Evolutionary conservation across 495 filamentous ascomycete genomes (phyloP).

Genomic region (Aspergillus nidulans): DNA sequence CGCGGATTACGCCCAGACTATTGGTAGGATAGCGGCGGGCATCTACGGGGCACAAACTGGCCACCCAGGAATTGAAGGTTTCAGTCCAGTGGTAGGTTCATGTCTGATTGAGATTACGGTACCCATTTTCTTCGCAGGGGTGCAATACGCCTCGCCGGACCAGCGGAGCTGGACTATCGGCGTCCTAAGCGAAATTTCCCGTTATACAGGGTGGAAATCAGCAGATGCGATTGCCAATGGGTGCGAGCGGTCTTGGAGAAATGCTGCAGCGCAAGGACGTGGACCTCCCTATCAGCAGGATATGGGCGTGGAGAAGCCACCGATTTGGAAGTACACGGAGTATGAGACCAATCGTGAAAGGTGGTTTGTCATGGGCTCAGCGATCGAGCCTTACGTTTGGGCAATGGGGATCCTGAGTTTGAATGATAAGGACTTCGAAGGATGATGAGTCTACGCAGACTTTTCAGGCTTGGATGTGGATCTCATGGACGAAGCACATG

Average conservation of each 20-base stretch:
- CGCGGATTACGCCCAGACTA: conserved; percentile 60
- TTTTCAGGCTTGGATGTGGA: too few species aligned
- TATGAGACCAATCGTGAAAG: conserved; percentile 36
- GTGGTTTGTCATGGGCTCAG: conserved; percentile 47
- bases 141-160: conserved; percentile 67
- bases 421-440: conserved; percentile 37
- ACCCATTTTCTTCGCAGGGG: conserved; percentile 77
- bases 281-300: conserved; percentile 53
- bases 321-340: conserved; percentile 1
- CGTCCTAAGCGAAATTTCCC: conserved; percentile 68
- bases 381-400: conserved; percentile 42
- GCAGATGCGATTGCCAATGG: conserved; percentile 73
- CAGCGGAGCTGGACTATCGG: conserved; percentile 75
- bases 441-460: background rate
- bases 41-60: conserved; percentile 62
- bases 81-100: conserved; percentile 77
- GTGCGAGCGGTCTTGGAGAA: conserved; percentile 79
- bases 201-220: conserved; percentile 82
- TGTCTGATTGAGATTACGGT: conserved; percentile 76
- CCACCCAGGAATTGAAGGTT: conserved; percentile 46
- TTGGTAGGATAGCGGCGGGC: conserved; percentile 79
- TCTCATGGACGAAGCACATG: background rate
- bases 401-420: conserved; percentile 57
- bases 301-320: background rate
- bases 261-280: conserved; percentile 61